These are phyloP conservation scores for Stephania yunnanensis DNA, from an alignment of 164 flowering plant species.

Conservation along the genomic window DNA sequence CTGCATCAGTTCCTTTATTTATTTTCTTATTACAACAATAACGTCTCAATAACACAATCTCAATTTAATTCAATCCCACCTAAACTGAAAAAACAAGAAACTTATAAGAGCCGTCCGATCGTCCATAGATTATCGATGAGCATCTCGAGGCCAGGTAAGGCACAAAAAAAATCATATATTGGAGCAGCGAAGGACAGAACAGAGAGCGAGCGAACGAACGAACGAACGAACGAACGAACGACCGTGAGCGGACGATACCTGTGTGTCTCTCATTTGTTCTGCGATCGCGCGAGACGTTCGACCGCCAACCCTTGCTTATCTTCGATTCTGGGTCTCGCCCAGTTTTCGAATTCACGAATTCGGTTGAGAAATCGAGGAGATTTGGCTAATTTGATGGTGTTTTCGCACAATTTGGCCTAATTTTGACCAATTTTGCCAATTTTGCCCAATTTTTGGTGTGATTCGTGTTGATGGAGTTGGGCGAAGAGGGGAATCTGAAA, in stretches of 20 bases:
- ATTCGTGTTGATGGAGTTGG: constrained; percentile 16
- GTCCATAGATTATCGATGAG: too few relatives aligned
- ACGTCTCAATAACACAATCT: too few relatives aligned
- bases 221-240: background rate
- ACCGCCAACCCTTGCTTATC: background rate
- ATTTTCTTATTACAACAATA: too few relatives aligned
- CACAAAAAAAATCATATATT: too few relatives aligned
- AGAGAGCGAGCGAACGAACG: background rate
- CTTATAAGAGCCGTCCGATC: too few relatives aligned
- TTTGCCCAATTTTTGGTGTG: background rate
- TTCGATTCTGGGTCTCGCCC: background rate
- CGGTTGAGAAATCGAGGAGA: background rate
- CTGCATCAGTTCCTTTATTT: too few relatives aligned
- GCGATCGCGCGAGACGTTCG: background rate
- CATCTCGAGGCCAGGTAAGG: too few relatives aligned
- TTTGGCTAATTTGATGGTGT: too few relatives aligned
- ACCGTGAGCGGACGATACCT: background rate
- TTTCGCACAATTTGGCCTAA: background rate
- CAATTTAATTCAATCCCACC: too few relatives aligned
- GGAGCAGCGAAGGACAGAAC: too few relatives aligned
- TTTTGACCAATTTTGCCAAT: too few relatives aligned
- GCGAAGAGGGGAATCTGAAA: background rate
- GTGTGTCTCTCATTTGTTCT: background rate
- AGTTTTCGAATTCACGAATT: background rate
- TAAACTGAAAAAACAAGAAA: too few relatives aligned